Percentiles rank a stretch among this genome's conserved stretches.
phyloP scores from a whole-genome alignment of 306 rosid species.

The Myrica gale region DNA sequence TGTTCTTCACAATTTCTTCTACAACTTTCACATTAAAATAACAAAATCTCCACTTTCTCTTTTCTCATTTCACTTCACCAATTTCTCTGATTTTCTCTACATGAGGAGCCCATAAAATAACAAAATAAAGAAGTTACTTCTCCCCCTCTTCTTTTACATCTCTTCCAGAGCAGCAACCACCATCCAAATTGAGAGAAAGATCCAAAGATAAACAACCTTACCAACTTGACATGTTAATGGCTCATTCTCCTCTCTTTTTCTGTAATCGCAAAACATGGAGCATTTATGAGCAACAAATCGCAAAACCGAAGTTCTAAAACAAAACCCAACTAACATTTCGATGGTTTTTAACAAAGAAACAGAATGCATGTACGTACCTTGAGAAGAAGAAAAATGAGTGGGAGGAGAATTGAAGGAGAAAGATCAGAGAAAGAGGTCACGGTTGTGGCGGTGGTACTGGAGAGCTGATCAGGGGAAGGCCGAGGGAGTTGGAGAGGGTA shows the following conservation, averaged over 20 bases:
- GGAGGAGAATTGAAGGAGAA: conserved; percentile 32
- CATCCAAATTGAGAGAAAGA: conserved; percentile 7
- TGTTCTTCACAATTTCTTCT: conserved; percentile 10
- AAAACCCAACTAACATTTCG: conserved; percentile 9
- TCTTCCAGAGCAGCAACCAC: conserved; percentile 25
- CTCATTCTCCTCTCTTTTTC: conserved; percentile 26
- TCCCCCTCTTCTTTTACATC: conserved; percentile 6
- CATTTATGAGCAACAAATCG: conserved; percentile 5
- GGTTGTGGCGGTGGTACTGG: conserved; percentile 31
- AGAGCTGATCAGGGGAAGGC: conserved; percentile 35
- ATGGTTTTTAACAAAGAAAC: conserved; percentile 17
- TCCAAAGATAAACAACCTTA: conserved; percentile 18
- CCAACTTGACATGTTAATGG: conserved; percentile 1
- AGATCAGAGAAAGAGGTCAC: conserved; percentile 24
- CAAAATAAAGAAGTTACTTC: conserved; percentile 16
- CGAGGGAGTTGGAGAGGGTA: conserved; percentile 49
- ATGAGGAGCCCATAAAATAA: conserved; percentile 7
- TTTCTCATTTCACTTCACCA: conserved; percentile 17
- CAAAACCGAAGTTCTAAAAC: conserved; percentile 23
- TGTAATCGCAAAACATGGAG: conserved; percentile 10
- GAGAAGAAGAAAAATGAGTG: conserved; percentile 21
- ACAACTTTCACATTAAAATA: conserved; percentile 18
- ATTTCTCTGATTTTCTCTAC: not conserved
- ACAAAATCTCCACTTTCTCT: conserved; percentile 2
- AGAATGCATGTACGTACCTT: conserved; percentile 27